phyloP scores from a whole-genome alignment of 108 stramenopile genomes.

The Pseudonitzschia delicatissima region DNA sequence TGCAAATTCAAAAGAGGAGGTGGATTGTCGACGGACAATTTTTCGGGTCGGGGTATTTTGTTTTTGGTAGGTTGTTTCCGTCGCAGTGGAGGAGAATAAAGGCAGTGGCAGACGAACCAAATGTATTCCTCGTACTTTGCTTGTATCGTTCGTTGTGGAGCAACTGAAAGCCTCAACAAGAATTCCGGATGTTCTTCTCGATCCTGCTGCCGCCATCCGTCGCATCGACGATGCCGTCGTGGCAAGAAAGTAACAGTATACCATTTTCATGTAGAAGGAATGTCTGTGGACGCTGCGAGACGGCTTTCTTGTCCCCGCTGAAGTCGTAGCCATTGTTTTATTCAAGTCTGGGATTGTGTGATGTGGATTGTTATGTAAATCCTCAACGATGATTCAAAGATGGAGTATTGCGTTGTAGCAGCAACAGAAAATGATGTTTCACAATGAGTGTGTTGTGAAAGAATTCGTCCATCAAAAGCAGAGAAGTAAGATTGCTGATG shows the following conservation, averaged over 20 bases:
- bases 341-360: too few relatives aligned
- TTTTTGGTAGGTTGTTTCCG: background rate
- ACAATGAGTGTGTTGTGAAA: too few relatives aligned
- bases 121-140: background rate
- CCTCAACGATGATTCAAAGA: too few relatives aligned
- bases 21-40: background rate
- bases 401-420: too few relatives aligned
- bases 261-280: background rate
- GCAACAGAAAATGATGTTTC: too few relatives aligned
- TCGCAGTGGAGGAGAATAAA: background rate
- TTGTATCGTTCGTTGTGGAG: background rate
- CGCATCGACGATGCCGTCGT: background rate
- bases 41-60: background rate
- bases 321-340: too few relatives aligned
- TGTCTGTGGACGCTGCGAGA: too few relatives aligned
- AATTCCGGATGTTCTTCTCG: background rate
- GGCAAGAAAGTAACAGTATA: background rate
- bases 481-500: too few relatives aligned
- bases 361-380: too few relatives aligned
- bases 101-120: too few relatives aligned
- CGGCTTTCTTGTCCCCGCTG: too few relatives aligned
- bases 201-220: background rate
- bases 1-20: conserved; percentile 49
- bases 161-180: background rate
- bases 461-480: too few relatives aligned